phyloP scores from a whole-genome alignment of 2,329 filamentous ascomycete species.

The Talaromyces albobiverticillius region DNA sequence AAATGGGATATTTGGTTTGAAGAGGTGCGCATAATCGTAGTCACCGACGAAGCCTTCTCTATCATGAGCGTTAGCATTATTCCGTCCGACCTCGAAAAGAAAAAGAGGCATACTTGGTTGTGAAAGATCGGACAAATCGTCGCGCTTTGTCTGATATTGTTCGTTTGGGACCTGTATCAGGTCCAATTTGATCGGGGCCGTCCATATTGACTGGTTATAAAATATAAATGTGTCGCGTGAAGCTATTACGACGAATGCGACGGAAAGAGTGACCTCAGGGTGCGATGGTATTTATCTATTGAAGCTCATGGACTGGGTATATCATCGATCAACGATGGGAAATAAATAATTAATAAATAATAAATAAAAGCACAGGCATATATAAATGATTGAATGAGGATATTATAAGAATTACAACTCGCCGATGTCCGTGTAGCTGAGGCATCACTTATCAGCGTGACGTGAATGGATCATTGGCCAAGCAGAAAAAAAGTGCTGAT shows the following conservation, averaged over 20 bases:
- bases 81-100: too few species aligned
- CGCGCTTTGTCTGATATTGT: conserved; percentile 35
- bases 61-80: neutral
- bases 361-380: too few species aligned
- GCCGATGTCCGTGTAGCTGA: too few species aligned
- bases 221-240: neutral
- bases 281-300: too few species aligned
- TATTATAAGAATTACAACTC: neutral
- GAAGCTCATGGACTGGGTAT: neutral
- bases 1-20: conserved; percentile 78
- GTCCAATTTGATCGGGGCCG: conserved; percentile 43
- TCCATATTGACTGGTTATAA: conserved; percentile 23
- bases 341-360: neutral
- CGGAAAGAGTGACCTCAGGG: too few species aligned
- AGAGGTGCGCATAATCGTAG: conserved; percentile 89
- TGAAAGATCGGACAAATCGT: conserved; percentile 35
- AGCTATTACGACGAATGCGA: neutral
- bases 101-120: conserved; percentile 35
- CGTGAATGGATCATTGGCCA: too few species aligned
- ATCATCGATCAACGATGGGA: too few species aligned
- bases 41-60: conserved; percentile 74
- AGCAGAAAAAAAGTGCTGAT: too few species aligned
- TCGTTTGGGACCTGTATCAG: conserved; percentile 35
- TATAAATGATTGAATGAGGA: too few species aligned
- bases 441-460: too few species aligned